Evolutionary conservation across 371 early-diverging fungal species (phyloP).

Genomic region (Aphelidium insulamus): DNA sequence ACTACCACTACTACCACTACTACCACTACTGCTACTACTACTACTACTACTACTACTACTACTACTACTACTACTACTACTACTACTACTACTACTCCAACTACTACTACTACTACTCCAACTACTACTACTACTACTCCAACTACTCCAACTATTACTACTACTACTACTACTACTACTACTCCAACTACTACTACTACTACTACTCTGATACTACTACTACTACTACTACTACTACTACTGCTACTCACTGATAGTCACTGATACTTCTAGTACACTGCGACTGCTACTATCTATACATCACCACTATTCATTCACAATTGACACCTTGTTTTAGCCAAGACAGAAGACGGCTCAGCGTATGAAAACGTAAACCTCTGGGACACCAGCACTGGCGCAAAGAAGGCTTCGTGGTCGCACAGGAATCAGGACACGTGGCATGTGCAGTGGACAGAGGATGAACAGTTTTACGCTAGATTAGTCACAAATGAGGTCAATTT

Average conservation of each 20-base stretch:
- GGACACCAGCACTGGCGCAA: conserved; percentile 42
- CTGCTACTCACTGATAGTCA: neutral
- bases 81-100: neutral
- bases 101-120: neutral
- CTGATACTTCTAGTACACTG: too few relatives aligned
- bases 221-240: neutral
- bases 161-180: neutral
- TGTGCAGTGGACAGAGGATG: conserved; percentile 83
- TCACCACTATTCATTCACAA: too few relatives aligned
- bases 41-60: too few relatives aligned
- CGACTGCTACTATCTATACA: too few relatives aligned
- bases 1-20: too few relatives aligned
- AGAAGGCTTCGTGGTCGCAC: conserved; percentile 50
- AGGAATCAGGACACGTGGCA: conserved; percentile 56
- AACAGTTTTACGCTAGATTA: conserved; percentile 61
- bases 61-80: too few relatives aligned
- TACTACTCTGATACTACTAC: too few relatives aligned
- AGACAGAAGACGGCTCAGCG: conserved; percentile 36
- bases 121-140: neutral
- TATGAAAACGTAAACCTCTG: conserved; percentile 56
- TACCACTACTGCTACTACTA: neutral
- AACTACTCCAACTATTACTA: neutral
- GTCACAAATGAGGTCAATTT: conserved; percentile 73
- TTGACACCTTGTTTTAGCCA: conserved; percentile 16
- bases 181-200: neutral